phyloP scores from a whole-genome alignment of 2,329 filamentous ascomycete genomes.

The Tolypocladium cylindrosporum region DNA sequence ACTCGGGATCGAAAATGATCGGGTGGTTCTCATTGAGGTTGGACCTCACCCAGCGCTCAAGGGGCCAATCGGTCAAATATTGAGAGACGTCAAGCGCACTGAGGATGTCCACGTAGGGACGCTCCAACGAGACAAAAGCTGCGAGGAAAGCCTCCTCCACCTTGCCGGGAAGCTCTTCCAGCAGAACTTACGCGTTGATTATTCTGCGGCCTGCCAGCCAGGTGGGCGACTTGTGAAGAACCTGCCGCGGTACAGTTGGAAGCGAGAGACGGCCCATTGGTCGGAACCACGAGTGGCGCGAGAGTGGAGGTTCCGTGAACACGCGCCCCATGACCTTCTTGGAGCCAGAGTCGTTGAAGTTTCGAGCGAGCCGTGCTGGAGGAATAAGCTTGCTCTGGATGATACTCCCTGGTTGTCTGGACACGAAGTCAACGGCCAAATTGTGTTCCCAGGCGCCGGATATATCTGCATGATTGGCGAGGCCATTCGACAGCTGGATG shows the following conservation, averaged over 20 bases:
- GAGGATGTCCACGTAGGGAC: constrained; percentile 5
- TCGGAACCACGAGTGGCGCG: constrained; percentile 17
- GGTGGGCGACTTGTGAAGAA: constrained; percentile 7
- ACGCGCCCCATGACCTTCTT: constrained; percentile 28
- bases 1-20: not conserved
- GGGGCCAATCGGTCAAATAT: constrained; percentile 8
- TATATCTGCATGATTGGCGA: constrained; percentile 24
- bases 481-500: constrained; percentile 12
- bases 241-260: constrained; percentile 28
- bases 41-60: constrained; percentile 11
- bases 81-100: not conserved
- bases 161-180: constrained; percentile 16
- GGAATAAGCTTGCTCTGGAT: constrained; percentile 9
- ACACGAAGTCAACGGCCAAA: constrained; percentile 21
- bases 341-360: constrained; percentile 1
- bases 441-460: constrained; percentile 27
- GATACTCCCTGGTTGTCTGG: constrained; percentile 25
- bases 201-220: not conserved
- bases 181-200: constrained; percentile 9
- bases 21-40: constrained; percentile 10
- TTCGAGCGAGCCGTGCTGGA: constrained; percentile 10
- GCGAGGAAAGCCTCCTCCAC: constrained; percentile 2
- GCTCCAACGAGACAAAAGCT: constrained; percentile 8
- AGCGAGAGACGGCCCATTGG: constrained; percentile 23
- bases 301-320: constrained; percentile 19